Conservation (phyloP, 2,329 filamentous ascomycete species). For the Aspergillus ibericus region DNA sequence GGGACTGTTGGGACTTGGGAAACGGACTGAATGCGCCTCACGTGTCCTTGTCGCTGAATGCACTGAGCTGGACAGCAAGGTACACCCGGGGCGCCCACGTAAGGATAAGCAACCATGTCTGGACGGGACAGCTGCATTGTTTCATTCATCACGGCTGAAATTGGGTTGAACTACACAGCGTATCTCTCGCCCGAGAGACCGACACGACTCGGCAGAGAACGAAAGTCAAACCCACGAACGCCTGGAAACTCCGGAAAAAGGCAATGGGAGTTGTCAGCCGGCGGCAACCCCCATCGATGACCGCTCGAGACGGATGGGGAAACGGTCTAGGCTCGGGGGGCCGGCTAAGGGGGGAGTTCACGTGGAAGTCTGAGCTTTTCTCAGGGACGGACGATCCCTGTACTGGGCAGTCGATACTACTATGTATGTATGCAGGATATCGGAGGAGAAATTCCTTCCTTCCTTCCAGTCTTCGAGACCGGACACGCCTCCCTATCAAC, state of each 20-base stretch:
- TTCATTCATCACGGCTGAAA: neutral
- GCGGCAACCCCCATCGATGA: neutral
- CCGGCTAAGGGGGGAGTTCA: conserved; percentile 7
- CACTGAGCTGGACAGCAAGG: neutral
- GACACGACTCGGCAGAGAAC: conserved; percentile 9
- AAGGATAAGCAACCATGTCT: neutral
- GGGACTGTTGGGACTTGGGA: neutral
- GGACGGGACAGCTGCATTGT: neutral
- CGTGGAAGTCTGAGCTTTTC: conserved; percentile 15
- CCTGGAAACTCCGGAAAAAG: neutral
- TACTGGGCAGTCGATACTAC: no score
- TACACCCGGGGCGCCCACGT: neutral
- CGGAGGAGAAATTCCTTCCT: no score
- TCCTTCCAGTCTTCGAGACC: no score
- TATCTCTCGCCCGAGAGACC: conserved; percentile 15
- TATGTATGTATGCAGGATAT: no score
- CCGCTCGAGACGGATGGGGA: neutral
- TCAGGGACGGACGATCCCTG: conserved; percentile 5
- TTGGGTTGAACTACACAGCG: neutral
- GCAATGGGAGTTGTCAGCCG: neutral
- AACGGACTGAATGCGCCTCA: neutral
- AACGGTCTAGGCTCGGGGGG: conserved; percentile 7
- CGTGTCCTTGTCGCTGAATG: neutral
- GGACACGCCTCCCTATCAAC: neutral
- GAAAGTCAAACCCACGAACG: neutral